Evolutionary conservation across 352 stramenopile species (phyloP).

Genomic region (Pythium pectinolyticum): DNA sequence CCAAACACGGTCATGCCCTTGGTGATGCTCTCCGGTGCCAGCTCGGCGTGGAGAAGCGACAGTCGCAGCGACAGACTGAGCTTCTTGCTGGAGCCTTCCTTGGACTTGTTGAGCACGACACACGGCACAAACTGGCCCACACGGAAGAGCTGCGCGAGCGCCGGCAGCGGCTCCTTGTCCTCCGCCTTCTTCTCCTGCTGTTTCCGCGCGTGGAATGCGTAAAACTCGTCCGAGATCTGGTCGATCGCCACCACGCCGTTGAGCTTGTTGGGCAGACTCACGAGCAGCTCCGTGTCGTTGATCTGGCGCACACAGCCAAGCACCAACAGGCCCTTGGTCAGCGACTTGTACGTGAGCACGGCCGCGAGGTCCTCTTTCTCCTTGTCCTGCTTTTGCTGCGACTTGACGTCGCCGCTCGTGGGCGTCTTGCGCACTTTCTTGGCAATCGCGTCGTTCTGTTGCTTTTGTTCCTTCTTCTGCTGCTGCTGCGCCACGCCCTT

Average conservation of each 20-base stretch:
- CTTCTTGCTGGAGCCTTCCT: conserved; percentile 77
- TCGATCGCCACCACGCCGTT: conserved; percentile 87
- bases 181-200: conserved; percentile 29
- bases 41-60: conserved; percentile 82
- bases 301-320: conserved; percentile 91
- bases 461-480: conserved; percentile 18
- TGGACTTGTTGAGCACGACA: conserved; percentile 72
- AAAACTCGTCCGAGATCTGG: conserved; percentile 83
- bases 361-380: conserved; percentile 27
- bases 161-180: conserved; percentile 30
- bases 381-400: conserved; percentile 35
- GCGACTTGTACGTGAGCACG: conserved; percentile 66
- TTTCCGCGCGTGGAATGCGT: conserved; percentile 31
- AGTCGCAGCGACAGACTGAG: conserved; percentile 91
- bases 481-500: conserved; percentile 47
- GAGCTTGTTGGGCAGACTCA: conserved; percentile 93
- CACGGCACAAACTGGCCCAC: conserved; percentile 86
- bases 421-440: conserved; percentile 27
- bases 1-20: conserved; percentile 84
- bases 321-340: conserved; percentile 72
- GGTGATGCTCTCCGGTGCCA: conserved; percentile 50
- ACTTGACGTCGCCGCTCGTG: conserved; percentile 15
- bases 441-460: conserved; percentile 31
- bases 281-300: conserved; percentile 74
- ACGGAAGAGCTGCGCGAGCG: conserved; percentile 59